These are phyloP conservation scores for Isabelozyma heimii DNA, from an alignment of 805 yeast species.

Conservation along the genomic window DNA sequence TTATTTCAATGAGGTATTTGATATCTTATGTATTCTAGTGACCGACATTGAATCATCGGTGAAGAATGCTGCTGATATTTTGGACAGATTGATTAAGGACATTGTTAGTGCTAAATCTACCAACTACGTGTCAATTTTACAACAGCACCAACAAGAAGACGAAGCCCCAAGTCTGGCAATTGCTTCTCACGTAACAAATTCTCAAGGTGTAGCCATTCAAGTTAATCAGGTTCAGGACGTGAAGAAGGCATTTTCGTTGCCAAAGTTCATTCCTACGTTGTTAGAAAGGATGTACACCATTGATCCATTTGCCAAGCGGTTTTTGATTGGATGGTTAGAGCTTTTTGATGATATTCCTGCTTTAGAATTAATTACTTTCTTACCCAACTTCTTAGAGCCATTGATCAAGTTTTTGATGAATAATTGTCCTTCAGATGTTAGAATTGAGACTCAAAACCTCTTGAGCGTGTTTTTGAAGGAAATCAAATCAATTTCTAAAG, in stretches of 20 bases:
- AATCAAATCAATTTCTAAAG: constrained; percentile 69
- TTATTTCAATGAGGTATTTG: constrained; percentile 93
- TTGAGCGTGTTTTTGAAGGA: constrained; percentile 76
- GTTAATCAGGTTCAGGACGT: constrained; percentile 58
- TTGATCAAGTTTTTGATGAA: constrained; percentile 70
- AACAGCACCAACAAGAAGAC: constrained; percentile 35
- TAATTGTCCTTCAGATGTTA: constrained; percentile 81
- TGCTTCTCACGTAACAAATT: constrained; percentile 45
- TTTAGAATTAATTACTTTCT: constrained; percentile 76
- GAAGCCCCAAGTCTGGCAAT: constrained; percentile 13
- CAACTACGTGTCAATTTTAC: constrained; percentile 73
- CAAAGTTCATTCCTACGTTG: constrained; percentile 86
- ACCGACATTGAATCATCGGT: constrained; percentile 91
- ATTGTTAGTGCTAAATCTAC: constrained; percentile 94
- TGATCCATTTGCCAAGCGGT: constrained; percentile 89
- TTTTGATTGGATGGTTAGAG: constrained; percentile 90
- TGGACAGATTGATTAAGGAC: constrained; percentile 88
- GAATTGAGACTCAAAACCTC: constrained; percentile 79
- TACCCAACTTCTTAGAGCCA: constrained; percentile 88
- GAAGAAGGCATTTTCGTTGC: constrained; percentile 73
- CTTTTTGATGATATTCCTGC: constrained; percentile 93
- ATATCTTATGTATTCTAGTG: constrained; percentile 82
- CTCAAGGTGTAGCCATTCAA: constrained; percentile 59
- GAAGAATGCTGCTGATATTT: constrained; percentile 90
- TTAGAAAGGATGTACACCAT: constrained; percentile 89